These are phyloP conservation scores for Cadophora sp. DNA, from an alignment of 2,329 filamentous ascomycete species.

Conservation along the genomic window DNA sequence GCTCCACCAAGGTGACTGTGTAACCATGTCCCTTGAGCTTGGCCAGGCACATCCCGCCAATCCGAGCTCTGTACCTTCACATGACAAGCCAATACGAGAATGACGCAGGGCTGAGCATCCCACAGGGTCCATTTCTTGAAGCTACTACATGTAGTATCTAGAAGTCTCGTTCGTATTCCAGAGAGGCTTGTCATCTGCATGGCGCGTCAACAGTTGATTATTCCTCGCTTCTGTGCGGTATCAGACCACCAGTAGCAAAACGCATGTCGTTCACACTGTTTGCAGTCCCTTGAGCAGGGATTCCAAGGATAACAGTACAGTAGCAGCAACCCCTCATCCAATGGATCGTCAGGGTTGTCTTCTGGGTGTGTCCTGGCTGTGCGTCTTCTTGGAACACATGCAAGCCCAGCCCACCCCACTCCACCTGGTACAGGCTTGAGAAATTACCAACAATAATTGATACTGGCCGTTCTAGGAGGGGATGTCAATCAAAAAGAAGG, in stretches of 20 bases:
- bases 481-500: too few species aligned
- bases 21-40: not conserved
- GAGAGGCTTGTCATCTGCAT: conserved; percentile 11
- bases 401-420: not conserved
- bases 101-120: conserved; percentile 3
- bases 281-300: not conserved
- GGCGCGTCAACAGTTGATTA: not conserved
- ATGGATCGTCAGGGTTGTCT: conserved; percentile 5
- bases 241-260: not conserved
- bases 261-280: not conserved
- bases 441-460: too few species aligned
- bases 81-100: conserved; percentile 16
- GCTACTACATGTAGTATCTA: too few species aligned
- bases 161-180: conserved; percentile 23
- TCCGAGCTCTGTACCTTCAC: conserved; percentile 3
- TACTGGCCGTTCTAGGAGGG: not conserved
- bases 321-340: conserved; percentile 2
- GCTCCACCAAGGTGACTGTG: conserved; percentile 4
- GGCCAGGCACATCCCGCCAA: not conserved
- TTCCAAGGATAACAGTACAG: too few species aligned
- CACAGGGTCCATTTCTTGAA: conserved; percentile 17
- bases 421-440: not conserved
- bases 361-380: not conserved
- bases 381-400: conserved; percentile 12
- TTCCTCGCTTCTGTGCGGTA: not conserved